Base-by-base conservation (phyloP, 257 asterid genomes). In the Salvia hispanica region DNA sequence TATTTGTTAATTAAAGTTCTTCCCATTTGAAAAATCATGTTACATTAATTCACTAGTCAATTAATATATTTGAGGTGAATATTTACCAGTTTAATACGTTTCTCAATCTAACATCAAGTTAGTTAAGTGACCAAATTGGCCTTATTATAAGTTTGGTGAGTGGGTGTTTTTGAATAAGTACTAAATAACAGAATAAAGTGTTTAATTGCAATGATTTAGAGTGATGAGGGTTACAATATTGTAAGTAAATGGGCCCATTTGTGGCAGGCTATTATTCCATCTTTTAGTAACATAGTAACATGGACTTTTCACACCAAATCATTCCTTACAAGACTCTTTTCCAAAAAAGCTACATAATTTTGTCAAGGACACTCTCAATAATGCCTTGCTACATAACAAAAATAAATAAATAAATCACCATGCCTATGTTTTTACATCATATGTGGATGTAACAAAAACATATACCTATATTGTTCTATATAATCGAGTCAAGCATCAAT, bases 221-320 rank as follows among this genome's bases (percentile, higher is more conserved):
- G 16, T 64, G 67, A 71, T 72, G 75, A 56, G 31, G 76, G 50
- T 67, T 39, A 54, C 67, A 62, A 42, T 45, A 62, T 62, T 51
- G 67, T 39, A 69, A 16, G 55, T 71, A 6, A 8, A 69, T 56
- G 81, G 87, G 88, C 62, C 88, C 86, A 76, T 1, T 14, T 3
- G 61, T 61, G 81, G 65, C 76, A 70, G 78, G 37, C 73, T n/a
- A 74, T 66, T 50, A 66, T 79, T 79, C 61, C 77, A 79, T 52
- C 88, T 83, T 82, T 78, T 60, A 72, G 87, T 76, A 87, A 76
- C 89, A 82, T 76, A 69, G 82, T 82, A 82, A 81, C 87, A 74
- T 87, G 91, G 62, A 39, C 79, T 65, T 80, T 71, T 71, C 60
- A 45, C 52, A 42, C 66, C 13, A 37, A 74, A 81, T 81, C 77